A percentile compares a stretch with the other conserved stretches of the same genome.
Conservation (phyloP, 768 basidiomycete species). For the Tremella mesenterica region DNA sequence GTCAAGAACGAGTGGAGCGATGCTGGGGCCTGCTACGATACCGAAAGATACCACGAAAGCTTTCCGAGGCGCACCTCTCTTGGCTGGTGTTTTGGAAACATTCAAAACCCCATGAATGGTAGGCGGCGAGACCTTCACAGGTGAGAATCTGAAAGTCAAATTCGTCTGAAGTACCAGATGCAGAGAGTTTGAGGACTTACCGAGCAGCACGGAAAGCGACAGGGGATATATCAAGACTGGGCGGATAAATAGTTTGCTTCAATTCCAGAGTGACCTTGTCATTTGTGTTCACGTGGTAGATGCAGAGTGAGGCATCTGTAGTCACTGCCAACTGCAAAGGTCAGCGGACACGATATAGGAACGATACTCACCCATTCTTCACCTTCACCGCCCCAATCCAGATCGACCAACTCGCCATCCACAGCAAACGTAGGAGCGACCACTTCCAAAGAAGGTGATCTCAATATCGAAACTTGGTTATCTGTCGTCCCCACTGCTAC, state of each 20-base stretch:
- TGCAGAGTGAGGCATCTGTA: slow-evolving; percentile 23
- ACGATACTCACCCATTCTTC: slow-evolving; percentile 41
- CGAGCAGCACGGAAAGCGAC: slow-evolving; percentile 39
- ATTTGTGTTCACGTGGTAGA: slow-evolving; percentile 20
- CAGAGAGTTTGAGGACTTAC: slow-evolving; percentile 20
- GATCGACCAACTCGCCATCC: slow-evolving; percentile 71
- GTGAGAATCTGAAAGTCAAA: slow-evolving; percentile 12
- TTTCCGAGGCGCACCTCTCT: slow-evolving; percentile 35
- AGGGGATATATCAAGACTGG: slow-evolving; percentile 30
- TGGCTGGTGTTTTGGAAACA: slow-evolving; percentile 16
- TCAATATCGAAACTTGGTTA: slow-evolving; percentile 60
- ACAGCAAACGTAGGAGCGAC: slow-evolving; percentile 51
- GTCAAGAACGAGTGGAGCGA: slow-evolving; percentile 15
- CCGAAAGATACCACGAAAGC: slow-evolving; percentile 30
- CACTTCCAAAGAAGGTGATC: slow-evolving; percentile 54
- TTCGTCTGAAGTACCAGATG: neutral
- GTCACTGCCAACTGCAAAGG: slow-evolving; percentile 34
- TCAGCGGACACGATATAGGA: neutral
- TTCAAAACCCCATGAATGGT: slow-evolving; percentile 42
- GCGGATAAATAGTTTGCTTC: slow-evolving; percentile 32
- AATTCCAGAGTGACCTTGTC: slow-evolving; percentile 17
- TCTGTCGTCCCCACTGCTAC: slow-evolving; percentile 63
- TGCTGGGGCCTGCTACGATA: slow-evolving; percentile 21
- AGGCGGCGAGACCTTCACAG: slow-evolving; percentile 10
- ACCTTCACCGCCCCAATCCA: slow-evolving; percentile 58